phyloP scores from a whole-genome alignment of 106 monocot species.

The Phalaenopsis aphrodite region DNA sequence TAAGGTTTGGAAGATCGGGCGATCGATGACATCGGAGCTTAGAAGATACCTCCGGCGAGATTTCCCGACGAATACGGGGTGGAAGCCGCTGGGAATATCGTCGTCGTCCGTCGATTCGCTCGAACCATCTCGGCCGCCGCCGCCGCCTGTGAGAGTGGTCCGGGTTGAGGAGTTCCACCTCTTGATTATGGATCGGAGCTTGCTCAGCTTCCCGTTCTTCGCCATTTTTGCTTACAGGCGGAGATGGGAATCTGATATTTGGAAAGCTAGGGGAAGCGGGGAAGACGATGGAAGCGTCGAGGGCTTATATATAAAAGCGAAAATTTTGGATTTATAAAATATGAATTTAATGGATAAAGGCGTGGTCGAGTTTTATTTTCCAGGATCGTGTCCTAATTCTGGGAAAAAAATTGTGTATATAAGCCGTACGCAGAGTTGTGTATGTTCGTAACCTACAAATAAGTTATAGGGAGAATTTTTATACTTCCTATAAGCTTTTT shows the following conservation, averaged over 20 bases:
- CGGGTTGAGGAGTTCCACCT: conserved; percentile 45
- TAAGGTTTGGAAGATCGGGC: conserved; percentile 41
- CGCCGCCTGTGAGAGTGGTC: conserved; percentile 4
- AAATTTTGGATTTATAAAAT: no score
- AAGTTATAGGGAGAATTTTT: no score
- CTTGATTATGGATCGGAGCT: conserved; percentile 75
- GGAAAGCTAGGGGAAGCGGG: background rate
- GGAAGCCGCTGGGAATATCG: conserved; percentile 26
- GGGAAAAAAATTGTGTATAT: no score
- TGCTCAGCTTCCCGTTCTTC: conserved; percentile 38
- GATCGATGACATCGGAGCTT: conserved; percentile 24
- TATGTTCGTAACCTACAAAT: no score
- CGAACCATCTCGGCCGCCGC: background rate
- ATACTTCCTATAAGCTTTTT: no score
- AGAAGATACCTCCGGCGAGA: conserved; percentile 52
- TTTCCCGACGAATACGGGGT: conserved; percentile 53
- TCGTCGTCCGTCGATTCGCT: conserved; percentile 1
- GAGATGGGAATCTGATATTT: background rate
- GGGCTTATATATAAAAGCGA: background rate
- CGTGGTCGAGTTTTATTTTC: no score
- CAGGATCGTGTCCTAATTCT: no score
- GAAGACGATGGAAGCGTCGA: background rate
- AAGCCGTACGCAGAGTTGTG: no score
- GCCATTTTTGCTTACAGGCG: conserved; percentile 2
- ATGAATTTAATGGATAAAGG: no score